Conservation (phyloP, 352 stramenopile species). For the Globisporangium alternatum region DNA sequence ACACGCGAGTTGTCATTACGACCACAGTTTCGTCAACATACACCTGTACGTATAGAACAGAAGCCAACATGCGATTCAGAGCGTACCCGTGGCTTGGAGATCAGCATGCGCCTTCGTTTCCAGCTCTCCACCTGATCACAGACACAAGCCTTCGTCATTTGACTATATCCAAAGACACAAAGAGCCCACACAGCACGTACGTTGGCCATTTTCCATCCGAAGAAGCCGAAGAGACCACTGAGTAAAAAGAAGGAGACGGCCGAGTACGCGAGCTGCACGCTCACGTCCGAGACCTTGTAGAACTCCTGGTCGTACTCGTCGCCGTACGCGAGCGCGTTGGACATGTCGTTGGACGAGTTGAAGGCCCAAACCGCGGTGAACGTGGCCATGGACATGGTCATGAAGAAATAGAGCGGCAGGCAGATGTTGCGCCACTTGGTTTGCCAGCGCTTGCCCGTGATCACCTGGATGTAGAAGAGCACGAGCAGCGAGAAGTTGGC, state of each 20-base stretch:
- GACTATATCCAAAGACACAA: slow-evolving; percentile 11
- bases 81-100: slow-evolving; percentile 70
- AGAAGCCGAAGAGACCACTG: slow-evolving; percentile 78
- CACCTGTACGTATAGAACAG: neutral
- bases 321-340: slow-evolving; percentile 52
- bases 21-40: neutral
- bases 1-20: slow-evolving; percentile 10
- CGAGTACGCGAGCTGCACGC: slow-evolving; percentile 82
- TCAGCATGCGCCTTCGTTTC: slow-evolving; percentile 67
- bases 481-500: slow-evolving; percentile 87
- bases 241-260: slow-evolving; percentile 78
- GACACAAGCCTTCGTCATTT: too few relatives aligned
- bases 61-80: neutral
- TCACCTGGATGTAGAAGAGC: slow-evolving; percentile 87
- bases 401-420: slow-evolving; percentile 75
- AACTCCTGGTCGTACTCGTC: slow-evolving; percentile 87
- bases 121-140: slow-evolving; percentile 57
- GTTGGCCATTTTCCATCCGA: slow-evolving; percentile 85
- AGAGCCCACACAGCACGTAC: slow-evolving; percentile 24
- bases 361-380: slow-evolving; percentile 86
- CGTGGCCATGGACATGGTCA: slow-evolving; percentile 80
- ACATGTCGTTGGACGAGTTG: slow-evolving; percentile 83
- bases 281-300: slow-evolving; percentile 70
- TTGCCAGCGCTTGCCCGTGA: slow-evolving; percentile 74
- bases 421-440: slow-evolving; percentile 76